phyloP scores from a whole-genome alignment of 2,329 filamentous ascomycete genomes.

The Teratosphaeria epicoccoides region DNA sequence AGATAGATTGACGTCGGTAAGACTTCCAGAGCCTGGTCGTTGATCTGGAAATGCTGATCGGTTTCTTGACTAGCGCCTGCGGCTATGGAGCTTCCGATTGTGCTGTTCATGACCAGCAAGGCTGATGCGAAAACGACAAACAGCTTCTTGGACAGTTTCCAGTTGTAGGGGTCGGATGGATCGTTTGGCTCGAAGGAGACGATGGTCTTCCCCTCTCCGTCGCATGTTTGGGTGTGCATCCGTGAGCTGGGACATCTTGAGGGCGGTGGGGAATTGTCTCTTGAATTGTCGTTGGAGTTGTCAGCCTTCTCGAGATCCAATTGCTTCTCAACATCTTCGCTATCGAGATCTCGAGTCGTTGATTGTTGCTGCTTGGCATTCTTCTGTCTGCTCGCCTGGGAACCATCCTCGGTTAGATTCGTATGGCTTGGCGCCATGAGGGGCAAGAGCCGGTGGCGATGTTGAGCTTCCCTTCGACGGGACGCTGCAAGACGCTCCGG shows the following conservation, averaged over 20 bases:
- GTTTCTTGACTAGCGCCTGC: constrained; percentile 53
- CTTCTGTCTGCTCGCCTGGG: neutral
- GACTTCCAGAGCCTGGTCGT: constrained; percentile 32
- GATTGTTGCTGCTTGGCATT: neutral
- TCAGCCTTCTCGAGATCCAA: constrained; percentile 15
- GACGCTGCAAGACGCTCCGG: neutral
- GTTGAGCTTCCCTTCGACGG: neutral
- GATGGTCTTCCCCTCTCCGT: constrained; percentile 15
- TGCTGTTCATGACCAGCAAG: constrained; percentile 55
- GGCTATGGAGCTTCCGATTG: constrained; percentile 54
- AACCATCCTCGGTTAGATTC: neutral
- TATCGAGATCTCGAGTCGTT: neutral
- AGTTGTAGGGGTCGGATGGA: constrained; percentile 34
- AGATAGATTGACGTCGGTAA: constrained; percentile 42
- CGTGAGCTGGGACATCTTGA: constrained; percentile 8
- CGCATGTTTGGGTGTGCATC: neutral
- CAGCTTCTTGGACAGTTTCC: constrained; percentile 36
- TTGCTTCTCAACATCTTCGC: constrained; percentile 12
- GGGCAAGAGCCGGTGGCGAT: neutral
- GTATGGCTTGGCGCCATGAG: neutral
- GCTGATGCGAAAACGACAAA: constrained; percentile 46
- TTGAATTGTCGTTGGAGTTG: constrained; percentile 7
- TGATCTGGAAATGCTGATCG: constrained; percentile 46
- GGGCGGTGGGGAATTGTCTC: constrained; percentile 14
- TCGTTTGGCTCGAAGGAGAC: constrained; percentile 32